These are phyloP conservation scores for Barnettozyma siamensis DNA, from an alignment of 805 yeast genomes.

Conservation along the genomic window DNA sequence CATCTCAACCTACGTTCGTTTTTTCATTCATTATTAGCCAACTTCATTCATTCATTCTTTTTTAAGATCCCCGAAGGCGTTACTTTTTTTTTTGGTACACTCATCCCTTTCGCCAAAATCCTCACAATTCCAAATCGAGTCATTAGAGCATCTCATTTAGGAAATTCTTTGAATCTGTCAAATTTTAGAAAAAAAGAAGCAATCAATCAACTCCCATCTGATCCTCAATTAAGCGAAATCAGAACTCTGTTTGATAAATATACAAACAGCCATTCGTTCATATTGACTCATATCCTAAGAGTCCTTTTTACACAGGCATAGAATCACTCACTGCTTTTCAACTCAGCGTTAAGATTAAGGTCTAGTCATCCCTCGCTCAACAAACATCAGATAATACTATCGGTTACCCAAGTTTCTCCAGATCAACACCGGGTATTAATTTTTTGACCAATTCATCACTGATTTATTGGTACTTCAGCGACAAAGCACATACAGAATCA, in stretches of 20 bases:
- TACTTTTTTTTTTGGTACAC: neutral
- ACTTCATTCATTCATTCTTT: neutral
- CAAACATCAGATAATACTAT: neutral
- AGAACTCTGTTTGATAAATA: neutral
- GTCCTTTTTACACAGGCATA: too few species aligned
- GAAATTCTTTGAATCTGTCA: constrained; percentile 4
- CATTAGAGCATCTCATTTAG: constrained; percentile 4
- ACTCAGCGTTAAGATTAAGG: too few species aligned
- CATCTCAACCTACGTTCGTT: neutral
- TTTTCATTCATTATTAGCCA: neutral
- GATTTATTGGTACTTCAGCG: too few species aligned
- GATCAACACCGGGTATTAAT: too few species aligned
- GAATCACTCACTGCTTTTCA: too few species aligned
- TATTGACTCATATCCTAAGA: too few species aligned
- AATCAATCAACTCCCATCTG: neutral
- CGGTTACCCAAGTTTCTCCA: constrained; percentile 8
- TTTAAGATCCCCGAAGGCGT: neutral
- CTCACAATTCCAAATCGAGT: constrained; percentile 3
- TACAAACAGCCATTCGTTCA: too few species aligned
- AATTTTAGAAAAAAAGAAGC: neutral
- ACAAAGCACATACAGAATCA: too few species aligned
- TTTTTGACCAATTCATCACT: too few species aligned
- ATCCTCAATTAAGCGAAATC: neutral
- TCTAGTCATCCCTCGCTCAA: too few species aligned
- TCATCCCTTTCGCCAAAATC: neutral